These are phyloP conservation scores for Trichoderma arundinaceum DNA, from an alignment of 2,329 filamentous ascomycete genomes.

Conservation along the genomic window DNA sequence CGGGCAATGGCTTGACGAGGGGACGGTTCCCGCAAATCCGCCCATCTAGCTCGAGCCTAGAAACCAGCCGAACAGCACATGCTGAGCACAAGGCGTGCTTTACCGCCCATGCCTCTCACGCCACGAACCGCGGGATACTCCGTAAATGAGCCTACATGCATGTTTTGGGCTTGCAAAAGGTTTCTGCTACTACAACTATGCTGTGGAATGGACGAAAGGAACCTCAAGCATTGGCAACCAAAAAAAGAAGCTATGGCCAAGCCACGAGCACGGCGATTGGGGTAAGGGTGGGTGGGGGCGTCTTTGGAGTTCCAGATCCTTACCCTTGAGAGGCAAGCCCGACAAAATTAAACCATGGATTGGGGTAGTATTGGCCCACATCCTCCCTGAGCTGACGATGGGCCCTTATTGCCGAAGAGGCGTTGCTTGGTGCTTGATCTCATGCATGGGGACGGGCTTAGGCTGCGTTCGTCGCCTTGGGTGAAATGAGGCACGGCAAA, in stretches of 20 bases:
- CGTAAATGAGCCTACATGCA: constrained; percentile 3
- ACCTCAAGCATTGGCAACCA: constrained; percentile 2
- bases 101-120: not conserved
- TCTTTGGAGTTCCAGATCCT: constrained; percentile 27
- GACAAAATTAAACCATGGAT: constrained; percentile 19
- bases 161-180: not conserved
- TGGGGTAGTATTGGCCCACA: constrained; percentile 28
- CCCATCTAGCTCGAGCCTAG: constrained; percentile 7
- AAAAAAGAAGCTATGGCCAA: constrained; percentile 27
- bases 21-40: constrained; percentile 12
- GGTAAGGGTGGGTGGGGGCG: constrained; percentile 15
- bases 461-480: constrained; percentile 17
- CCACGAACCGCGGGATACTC: constrained; percentile 10
- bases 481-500: constrained; percentile 20
- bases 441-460: constrained; percentile 15
- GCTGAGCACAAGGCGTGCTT: not conserved
- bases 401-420: constrained; percentile 28
- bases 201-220: constrained; percentile 26
- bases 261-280: constrained; percentile 14
- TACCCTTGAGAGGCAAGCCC: constrained; percentile 18
- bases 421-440: constrained; percentile 27
- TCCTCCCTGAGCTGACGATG: constrained; percentile 29
- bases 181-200: not conserved
- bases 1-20: too few species aligned
- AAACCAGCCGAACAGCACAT: constrained; percentile 17